phyloP scores from a whole-genome alignment of 805 yeast species.

The Wickerhamiella australiensis region DNA sequence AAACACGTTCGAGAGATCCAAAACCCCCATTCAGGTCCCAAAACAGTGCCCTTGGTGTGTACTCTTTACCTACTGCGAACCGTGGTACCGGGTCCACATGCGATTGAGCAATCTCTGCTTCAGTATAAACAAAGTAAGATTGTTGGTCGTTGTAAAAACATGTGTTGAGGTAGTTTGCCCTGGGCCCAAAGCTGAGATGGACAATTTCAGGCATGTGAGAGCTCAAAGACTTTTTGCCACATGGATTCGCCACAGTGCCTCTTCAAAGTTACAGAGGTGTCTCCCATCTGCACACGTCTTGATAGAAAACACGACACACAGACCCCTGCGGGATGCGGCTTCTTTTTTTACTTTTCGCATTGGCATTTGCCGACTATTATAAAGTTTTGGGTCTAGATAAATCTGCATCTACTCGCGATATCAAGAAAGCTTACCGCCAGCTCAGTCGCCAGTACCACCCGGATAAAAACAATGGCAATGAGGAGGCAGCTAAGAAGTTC shows the following conservation, averaged over 20 bases:
- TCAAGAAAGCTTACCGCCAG: slow-evolving; percentile 73
- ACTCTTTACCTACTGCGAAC: slow-evolving; percentile 41
- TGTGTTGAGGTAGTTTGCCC: slow-evolving; percentile 61
- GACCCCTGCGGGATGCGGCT: slow-evolving; percentile 3
- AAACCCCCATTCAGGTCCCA: slow-evolving; percentile 72
- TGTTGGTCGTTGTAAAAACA: slow-evolving; percentile 79
- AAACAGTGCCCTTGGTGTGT: slow-evolving; percentile 68
- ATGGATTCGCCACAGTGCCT: not conserved
- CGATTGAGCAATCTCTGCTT: slow-evolving; percentile 22
- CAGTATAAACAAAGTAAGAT: slow-evolving; percentile 42
- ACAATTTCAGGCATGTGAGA: slow-evolving; percentile 55
- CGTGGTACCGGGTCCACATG: slow-evolving; percentile 37
- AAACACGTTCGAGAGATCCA: slow-evolving; percentile 34
- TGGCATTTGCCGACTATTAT: slow-evolving; percentile 33
- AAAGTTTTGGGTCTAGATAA: slow-evolving; percentile 55
- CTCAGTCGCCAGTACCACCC: slow-evolving; percentile 85
- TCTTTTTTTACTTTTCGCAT: slow-evolving; percentile 6
- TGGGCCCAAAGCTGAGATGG: slow-evolving; percentile 59
- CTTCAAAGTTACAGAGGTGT: not conserved
- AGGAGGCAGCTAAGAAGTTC: slow-evolving; percentile 73
- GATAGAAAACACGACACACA: not conserved
- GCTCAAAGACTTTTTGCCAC: not conserved
- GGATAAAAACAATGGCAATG: slow-evolving; percentile 70
- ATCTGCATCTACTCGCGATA: slow-evolving; percentile 64
- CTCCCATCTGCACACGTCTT: slow-evolving; percentile 1